Evolutionary conservation across 2,329 filamentous ascomycete genomes (phyloP), one percentile per base, ranked within the genome.

Genomic region (Lachnellula occidentalis): DNA sequence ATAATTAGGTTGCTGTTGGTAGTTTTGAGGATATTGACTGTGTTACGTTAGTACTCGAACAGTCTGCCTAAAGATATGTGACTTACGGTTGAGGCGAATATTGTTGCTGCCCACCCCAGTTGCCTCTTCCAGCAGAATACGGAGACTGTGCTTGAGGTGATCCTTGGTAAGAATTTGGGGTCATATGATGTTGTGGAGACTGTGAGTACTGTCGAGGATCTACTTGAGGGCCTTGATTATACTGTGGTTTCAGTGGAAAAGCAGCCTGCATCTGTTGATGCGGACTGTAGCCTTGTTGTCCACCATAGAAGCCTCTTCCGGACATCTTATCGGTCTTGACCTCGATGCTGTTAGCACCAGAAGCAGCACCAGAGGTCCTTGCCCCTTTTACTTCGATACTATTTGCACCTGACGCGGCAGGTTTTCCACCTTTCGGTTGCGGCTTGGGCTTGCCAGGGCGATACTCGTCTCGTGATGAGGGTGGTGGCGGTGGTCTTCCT

Each of bases 141-240:
- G 84, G 82, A 39, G 84, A 85, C 43, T 80, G 78, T 9, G 76
- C 75, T 56, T 78, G 78, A n/a, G 85, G 82, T 17, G 84, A 86
- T 45, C 77, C 78, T 61, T 82, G 80, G 61, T 79, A 76, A 49
- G 76, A 78, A 50, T 72, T 77, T 19, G 81, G 77, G 21, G 76
- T 75, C 59, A 74, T 73, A 62, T 81, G 80, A 61, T 66, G 80
- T 51, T 80, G 78, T 39, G 84, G 79, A n/a, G 83, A 83, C 46
- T 79, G 77, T 22, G 77, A 76, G 62, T 80, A 81, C 53, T 77
- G 75, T 39, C 74, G 70, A 21, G 71, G 61, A 47, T 69, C 65
- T 36, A 65, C 59, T 54, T 64, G 67, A 41, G 64, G 61, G 37
- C 53, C 61, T 61, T 67, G 68, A 52, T 67, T 69, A 54, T 67